Conservation (phyloP, 192 early-diverging fungal species). For the Cladochytrium replicatum region DNA sequence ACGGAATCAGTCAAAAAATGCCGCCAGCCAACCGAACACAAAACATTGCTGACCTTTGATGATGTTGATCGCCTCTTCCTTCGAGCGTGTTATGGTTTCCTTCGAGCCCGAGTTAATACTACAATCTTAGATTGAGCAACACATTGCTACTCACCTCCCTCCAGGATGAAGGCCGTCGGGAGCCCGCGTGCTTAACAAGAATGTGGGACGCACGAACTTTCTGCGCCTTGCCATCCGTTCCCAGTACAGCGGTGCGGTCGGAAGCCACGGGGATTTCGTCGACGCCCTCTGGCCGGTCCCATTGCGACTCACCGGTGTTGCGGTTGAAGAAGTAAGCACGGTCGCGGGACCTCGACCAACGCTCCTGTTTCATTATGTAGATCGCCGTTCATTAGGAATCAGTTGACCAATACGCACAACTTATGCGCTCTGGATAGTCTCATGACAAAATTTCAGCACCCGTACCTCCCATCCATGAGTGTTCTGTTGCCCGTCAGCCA, state of each 20-base stretch:
- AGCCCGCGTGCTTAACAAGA: constrained; percentile 79
- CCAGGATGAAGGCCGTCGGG: constrained; percentile 87
- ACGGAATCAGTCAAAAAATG: background rate
- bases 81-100: constrained; percentile 80
- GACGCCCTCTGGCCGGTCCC: constrained; percentile 29
- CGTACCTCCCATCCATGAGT: no score
- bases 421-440: no score
- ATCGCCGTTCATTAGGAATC: no score
- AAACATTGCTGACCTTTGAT: constrained; percentile 28
- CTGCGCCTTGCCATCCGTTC: background rate
- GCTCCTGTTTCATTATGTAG: constrained; percentile 21
- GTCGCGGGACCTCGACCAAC: constrained; percentile 27
- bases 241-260: background rate
- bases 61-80: constrained; percentile 73
- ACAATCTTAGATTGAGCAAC: no score
- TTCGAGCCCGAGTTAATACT: no score
- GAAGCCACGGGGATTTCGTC: constrained; percentile 5
- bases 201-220: constrained; percentile 76
- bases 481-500: no score
- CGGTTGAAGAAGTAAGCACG: constrained; percentile 37
- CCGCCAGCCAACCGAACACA: no score
- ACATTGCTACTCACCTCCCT: constrained; percentile 47
- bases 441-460: no score
- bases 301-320: constrained; percentile 23
- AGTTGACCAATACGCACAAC: no score